Evolutionary conservation across 1,284 basidiomycete genomes (phyloP), one percentile per base, ranked within the genome.

Genomic region (Ceratobasidium sp.): DNA sequence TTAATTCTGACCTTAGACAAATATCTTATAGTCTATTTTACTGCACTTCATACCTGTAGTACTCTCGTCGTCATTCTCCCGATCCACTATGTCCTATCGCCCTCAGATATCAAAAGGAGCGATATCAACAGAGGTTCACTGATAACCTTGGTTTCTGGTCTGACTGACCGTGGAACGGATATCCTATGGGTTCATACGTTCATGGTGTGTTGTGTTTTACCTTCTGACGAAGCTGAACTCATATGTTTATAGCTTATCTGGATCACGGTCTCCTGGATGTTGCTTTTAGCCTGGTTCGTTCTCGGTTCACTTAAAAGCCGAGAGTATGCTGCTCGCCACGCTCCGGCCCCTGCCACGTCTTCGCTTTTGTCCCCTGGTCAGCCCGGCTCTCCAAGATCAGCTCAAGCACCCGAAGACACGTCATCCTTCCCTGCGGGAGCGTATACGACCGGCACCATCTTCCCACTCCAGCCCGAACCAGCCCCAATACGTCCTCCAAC

Each of bases 111-210:
- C 23, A 76, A 76, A 28, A 53, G 53, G 53, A 76, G 73, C 51
- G 73, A 76, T 46, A 96, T 97, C 93, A 92, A 92, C n/a, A 90
- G 94, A 60, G 95, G 95, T 0, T 95, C 94, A 0, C 92, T 97
- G 78, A 91, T 94, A 1, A 94, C 93, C 5, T 88, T 97, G 20
- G 93, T 95, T 42, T 85, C 86, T 23, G 92, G 92, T 0, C 80
- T 83, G 0, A 89, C 89, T 5, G 61, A 51, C 39, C 49, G 51
- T 56, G 94, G 94, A 0, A 84, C 87, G 18, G 90, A 89, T 51
- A 87, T 95, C 44, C 88, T 97, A 12, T 96, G 94, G 93, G 92
- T 97, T 23, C 96, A 97, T 82, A 89, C 95, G n/a, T 88, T 92
- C 67, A 86, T 95, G 63, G 86, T 67, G 20, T 4, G 73, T 20